Conservation (phyloP, 1,284 basidiomycete species). For the Golubevia sp. region DNA sequence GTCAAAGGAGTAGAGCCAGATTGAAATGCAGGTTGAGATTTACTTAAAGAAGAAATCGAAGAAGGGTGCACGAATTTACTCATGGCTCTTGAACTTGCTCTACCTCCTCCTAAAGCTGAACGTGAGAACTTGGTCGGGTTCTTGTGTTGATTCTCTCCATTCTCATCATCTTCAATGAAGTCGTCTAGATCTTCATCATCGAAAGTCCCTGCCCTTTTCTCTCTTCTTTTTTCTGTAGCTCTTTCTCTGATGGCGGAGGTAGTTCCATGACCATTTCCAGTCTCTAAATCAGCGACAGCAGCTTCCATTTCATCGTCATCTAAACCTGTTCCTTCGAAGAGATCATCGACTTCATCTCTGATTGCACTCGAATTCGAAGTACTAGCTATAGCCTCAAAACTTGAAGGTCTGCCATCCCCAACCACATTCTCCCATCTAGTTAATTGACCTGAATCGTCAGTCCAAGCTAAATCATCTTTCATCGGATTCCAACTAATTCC, state of each 20-base stretch:
- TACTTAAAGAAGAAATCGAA: neutral
- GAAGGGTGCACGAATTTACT: too few species aligned
- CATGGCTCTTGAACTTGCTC: too few species aligned
- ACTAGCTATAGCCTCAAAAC: slow-evolving; percentile 25
- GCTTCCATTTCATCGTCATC: slow-evolving; percentile 37
- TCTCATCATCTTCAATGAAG: slow-evolving; percentile 34
- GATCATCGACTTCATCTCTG: slow-evolving; percentile 39
- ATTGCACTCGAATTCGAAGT: neutral
- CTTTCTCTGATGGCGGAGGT: too few species aligned
- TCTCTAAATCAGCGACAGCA: neutral
- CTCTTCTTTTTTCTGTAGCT: too few species aligned
- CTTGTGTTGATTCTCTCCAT: slow-evolving; percentile 5
- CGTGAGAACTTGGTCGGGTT: too few species aligned
- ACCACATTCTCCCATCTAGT: slow-evolving; percentile 42
- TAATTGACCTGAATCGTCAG: slow-evolving; percentile 46
- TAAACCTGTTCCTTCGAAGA: slow-evolving; percentile 47
- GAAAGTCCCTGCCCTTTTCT: too few species aligned
- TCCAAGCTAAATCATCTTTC: slow-evolving; percentile 51
- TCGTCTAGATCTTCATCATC: slow-evolving; percentile 24
- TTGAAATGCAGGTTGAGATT: slow-evolving; percentile 44
- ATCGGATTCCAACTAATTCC: slow-evolving; percentile 50
- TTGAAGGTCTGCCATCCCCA: slow-evolving; percentile 24
- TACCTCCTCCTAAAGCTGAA: too few species aligned
- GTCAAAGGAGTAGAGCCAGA: slow-evolving; percentile 51
- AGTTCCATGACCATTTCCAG: too few species aligned